phyloP scores from a whole-genome alignment of 371 early-diverging fungal genomes.

The Mortierella sp. region DNA sequence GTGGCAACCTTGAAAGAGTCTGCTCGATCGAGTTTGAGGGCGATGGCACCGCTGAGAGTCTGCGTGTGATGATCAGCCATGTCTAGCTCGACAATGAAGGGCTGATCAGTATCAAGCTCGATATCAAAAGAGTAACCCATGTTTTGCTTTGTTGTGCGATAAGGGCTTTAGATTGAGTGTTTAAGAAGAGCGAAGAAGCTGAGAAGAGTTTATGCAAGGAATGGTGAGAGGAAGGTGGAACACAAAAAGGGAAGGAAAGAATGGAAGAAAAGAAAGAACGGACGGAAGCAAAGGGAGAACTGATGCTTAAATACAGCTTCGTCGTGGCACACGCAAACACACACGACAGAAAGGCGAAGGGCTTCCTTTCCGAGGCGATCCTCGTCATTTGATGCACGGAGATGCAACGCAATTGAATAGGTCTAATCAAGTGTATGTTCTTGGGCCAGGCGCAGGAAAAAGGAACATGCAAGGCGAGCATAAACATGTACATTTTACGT shows the following conservation, averaged over 20 bases:
- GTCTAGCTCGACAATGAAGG: constrained; percentile 50
- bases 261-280: background rate
- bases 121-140: constrained; percentile 50
- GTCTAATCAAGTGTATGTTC: background rate
- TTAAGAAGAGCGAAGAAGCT: background rate
- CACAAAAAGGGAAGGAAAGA: constrained; percentile 1
- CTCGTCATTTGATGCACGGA: background rate
- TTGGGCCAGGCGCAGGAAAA: background rate
- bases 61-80: constrained; percentile 13
- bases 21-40: constrained; percentile 27
- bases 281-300: background rate
- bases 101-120: constrained; percentile 52
- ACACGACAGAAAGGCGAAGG: background rate
- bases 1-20: constrained; percentile 47
- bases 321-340: background rate
- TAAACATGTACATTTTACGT: too few species aligned
- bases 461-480: too few species aligned
- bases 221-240: background rate
- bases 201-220: too few species aligned
- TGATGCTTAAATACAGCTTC: constrained; percentile 4
- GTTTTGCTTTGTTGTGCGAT: background rate
- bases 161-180: background rate
- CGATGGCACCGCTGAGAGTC: constrained; percentile 41
- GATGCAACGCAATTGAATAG: too few species aligned
- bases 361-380: background rate